Evolutionary conservation across 352 stramenopile species (phyloP).

Genomic region (Pythium rishiriense): DNA sequence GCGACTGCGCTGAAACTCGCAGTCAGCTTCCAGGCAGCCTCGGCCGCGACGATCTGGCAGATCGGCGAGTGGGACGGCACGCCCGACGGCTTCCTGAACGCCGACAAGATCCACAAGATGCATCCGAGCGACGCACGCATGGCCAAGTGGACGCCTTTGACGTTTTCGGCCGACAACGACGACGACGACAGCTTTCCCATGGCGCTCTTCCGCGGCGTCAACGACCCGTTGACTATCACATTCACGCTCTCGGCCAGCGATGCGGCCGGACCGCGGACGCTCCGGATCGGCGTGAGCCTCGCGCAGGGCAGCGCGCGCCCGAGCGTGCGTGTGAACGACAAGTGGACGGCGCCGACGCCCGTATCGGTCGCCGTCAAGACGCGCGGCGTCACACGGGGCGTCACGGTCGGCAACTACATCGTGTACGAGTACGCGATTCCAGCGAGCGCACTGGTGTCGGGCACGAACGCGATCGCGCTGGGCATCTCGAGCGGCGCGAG

Average conservation of each 20-base stretch:
- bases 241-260: conserved; percentile 36
- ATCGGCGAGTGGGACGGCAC: conserved; percentile 58
- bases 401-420: conserved; percentile 49
- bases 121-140: conserved; percentile 49
- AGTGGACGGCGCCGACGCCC: conserved; percentile 38
- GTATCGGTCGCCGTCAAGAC: conserved; percentile 41
- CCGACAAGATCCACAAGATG: conserved; percentile 59
- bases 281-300: conserved; percentile 45
- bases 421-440: conserved; percentile 53
- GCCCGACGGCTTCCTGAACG: conserved; percentile 48
- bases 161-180: conserved; percentile 32
- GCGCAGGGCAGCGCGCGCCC: conserved; percentile 33
- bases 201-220: conserved; percentile 48
- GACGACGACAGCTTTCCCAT: conserved; percentile 37
- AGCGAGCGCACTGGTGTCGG: conserved; percentile 33
- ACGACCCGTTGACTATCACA: conserved; percentile 39
- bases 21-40: conserved; percentile 21
- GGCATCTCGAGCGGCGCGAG: conserved; percentile 39
- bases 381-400: conserved; percentile 46
- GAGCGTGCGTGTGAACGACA: conserved; percentile 40
- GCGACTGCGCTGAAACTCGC: conserved; percentile 18
- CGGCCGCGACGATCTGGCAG: conserved; percentile 38
- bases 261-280: conserved; percentile 26
- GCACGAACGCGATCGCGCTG: conserved; percentile 43
- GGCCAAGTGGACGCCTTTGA: conserved; percentile 29